Evolutionary conservation across 768 basidiomycete species (phyloP), one percentile per base, ranked within the genome.

Genomic region (Lactifluus rugatus): DNA sequence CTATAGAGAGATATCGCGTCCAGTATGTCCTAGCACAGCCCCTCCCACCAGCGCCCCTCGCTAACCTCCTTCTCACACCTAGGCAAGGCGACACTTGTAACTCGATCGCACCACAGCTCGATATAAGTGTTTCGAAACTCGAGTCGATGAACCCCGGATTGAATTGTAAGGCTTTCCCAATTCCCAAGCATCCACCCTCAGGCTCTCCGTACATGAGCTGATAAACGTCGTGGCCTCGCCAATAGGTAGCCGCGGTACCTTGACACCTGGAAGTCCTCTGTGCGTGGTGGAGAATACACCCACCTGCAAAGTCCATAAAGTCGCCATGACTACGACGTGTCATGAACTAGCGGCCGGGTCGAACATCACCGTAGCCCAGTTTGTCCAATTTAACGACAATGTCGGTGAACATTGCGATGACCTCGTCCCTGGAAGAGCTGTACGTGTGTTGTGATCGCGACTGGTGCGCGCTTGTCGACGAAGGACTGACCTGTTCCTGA

Each of bases 381-480:
- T 62, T 26, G 21, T 54, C 19, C 1, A 44, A 4, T 60, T 51
- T 19, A 62, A 62, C 14, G 46, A 52, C 41, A 9, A 62, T 2
- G 50, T 62, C 31, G 21, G 61, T 16, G 3, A 11, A 13, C 0
- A 16, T 10, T 62, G 62, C 31, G 17, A 19, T 11, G 10, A 62
- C 46, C 50, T 62, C n/a, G 19, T 48, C 31, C 1, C 26, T 5
- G 59, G 59, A 21, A 7, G 36, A 1, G 11, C 34, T 13, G 62
- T 62, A 17, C 34, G 62, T 62, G 13, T 37, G 23, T 23, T 23
- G 37, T 42, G 41, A 3, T 2, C 3, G 16, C n/a, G 34, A 16
- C 19, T 31, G 7, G 36, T 26, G 21, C 21, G 3, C 9, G 21
- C 42, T 5, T 17, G 23, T 8, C 16, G 31, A 17, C 23, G 46